Conservation (phyloP, 805 yeast genomes). For the Barnettozyma botsteinii region DNA sequence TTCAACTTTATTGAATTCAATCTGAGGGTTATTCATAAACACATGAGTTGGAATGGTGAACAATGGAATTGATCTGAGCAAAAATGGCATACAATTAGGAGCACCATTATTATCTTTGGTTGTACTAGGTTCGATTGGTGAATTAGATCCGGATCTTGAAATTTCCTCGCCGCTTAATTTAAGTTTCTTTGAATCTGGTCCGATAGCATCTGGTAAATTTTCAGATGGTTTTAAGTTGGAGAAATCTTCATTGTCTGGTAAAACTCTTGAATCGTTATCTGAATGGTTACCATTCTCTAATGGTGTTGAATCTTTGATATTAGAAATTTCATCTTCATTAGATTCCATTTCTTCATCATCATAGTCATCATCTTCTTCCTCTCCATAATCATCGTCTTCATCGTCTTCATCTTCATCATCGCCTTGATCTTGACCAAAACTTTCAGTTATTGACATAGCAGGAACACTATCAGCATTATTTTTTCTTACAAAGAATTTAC, state of each 20-base stretch:
- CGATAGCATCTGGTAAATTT: constrained; percentile 9
- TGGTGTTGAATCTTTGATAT: not conserved
- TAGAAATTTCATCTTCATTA: constrained; percentile 3
- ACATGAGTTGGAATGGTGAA: constrained; percentile 55
- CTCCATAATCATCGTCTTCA: constrained; percentile 23
- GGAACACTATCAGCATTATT: constrained; percentile 21
- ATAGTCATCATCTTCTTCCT: constrained; percentile 19
- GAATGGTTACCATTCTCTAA: not conserved
- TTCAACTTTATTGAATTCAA: constrained; percentile 20
- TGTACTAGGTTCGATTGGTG: constrained; percentile 9
- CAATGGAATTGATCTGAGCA: constrained; percentile 58
- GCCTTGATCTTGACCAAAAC: constrained; percentile 20
- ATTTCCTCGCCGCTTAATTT: constrained; percentile 6
- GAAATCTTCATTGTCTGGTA: not conserved
- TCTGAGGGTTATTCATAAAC: constrained; percentile 31
- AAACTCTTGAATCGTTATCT: not conserved
- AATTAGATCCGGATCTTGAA: constrained; percentile 3
- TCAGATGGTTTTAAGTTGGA: constrained; percentile 2
- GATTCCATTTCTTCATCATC: constrained; percentile 14
- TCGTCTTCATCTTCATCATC: constrained; percentile 22
- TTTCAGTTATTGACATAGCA: constrained; percentile 10
- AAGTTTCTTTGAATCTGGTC: constrained; percentile 18
- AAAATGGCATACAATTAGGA: constrained; percentile 63
- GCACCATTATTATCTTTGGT: constrained; percentile 34
- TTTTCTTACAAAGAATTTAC: constrained; percentile 65